Base-by-base conservation (phyloP, 179 eudicot genomes). In the Silene vulgaris region DNA sequence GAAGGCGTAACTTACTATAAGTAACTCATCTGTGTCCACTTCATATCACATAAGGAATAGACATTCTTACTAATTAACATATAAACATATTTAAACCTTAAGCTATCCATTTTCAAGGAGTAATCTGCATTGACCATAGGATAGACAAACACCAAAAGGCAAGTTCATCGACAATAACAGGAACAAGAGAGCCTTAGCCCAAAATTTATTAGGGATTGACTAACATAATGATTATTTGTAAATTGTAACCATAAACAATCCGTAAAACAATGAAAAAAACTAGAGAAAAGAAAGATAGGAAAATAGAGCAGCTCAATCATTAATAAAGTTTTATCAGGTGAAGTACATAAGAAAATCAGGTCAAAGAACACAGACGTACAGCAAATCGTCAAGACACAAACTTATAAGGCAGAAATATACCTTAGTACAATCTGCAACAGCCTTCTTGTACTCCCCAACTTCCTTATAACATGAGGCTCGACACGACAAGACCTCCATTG, bases 401-500 rank as follows among this genome's bases (percentile, higher is more conserved):
- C 20, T 50, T 8, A 43, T n/a, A 6, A 17, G 16, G 57, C 40
- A 13, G 57, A 71, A 57, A 6, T 43, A 60, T 90, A 92, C 98
- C 97, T 88, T 90, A 69, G 97, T 85, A 76, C 98, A 94, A 81
- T 94, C 98, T 70, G 97, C 95, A 77, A 94, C 97, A 81, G 98
- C 98, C 82, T 92, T 94, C 87, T 94, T 94, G 50, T 92, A 92
- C 83, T 94, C 98, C 11, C 98, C 98, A 73, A 92, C 98, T 88
- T 94, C 98, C 83, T 94, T 92, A 84, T 90, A 94, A 77, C 97
- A 94, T n/a, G 97, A 92, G 57, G 97, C 98, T 77, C 98, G 84
- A 74, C 90, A 82, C 40, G 88, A 77, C 73, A 94, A 86, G 35
- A 87, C 97, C 79, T 94, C 98, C 76, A 71, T 81, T 4, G 79